Base-by-base conservation (phyloP, 202 grass and related monocot genomes). In the Setaria viridis region DNA sequence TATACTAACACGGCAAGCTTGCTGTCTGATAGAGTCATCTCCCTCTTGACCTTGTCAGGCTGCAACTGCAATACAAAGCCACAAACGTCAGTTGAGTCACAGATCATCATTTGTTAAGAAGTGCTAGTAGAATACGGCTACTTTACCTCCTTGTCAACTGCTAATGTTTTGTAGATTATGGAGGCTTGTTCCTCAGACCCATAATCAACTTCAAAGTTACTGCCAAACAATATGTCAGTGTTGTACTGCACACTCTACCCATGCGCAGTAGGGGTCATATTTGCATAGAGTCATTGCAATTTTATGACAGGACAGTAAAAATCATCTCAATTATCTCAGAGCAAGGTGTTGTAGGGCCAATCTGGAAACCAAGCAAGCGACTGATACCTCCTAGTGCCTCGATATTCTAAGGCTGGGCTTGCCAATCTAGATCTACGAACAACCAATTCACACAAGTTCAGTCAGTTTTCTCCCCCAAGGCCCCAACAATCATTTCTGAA, bases 151-250 rank as follows among this genome's bases (percentile, higher is more conserved):
- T 90, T 93, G 70, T 95, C 95, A 78, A 95, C 92, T 56, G 45
- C 90, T 86, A 97, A 84, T 2, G 82, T 88, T 56, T 85, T 72
- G 80, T 84, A 89, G 19, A 90, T 84, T 77, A 95, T 87, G 49
- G 88, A 89, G 48, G 91, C 91, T 59, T 93, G 88, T 35, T 98
- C 84, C 14, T 83, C 71, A 1, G 93, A 93, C 75, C 74, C 91
- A 84, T 92, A 98, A 80, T 98, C 85, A 45, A 93, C 89, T 85
- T 98, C 95, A 85, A 93, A 87, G 60, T 92, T 85, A 76, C 95
- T 95, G 90, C 33, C 57, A 87, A 80, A 74, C 43, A 79, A 82
- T 33, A 82, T 17, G 30, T 53, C 49, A 65, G 55, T 66, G 49
- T 0, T 21, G 35, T 53, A 58, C 8, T 35, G 6, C 7, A 25